Evolutionary conservation across 1,139 yeast genomes (phyloP).

Genomic region (Candida anutae): DNA sequence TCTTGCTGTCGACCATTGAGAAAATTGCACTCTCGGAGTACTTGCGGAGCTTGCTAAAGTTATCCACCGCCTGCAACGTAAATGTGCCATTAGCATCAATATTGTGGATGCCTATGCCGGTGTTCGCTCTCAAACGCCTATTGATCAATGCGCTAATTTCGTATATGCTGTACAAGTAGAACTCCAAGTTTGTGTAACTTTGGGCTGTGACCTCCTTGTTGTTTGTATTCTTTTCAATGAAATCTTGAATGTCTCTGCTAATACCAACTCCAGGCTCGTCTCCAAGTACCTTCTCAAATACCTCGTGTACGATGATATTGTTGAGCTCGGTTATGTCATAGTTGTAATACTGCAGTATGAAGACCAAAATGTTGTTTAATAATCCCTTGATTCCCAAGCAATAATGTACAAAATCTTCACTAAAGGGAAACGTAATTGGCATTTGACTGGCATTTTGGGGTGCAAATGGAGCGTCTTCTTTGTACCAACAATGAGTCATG

Average conservation of each 20-base stretch:
- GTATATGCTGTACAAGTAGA: constrained; percentile 58
- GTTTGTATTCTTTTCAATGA: constrained; percentile 51
- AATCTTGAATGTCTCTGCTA: constrained; percentile 55
- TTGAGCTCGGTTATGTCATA: constrained; percentile 39
- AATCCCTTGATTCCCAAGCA: constrained; percentile 69
- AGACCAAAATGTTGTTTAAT: constrained; percentile 53
- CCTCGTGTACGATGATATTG: constrained; percentile 44
- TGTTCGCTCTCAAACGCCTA: constrained; percentile 38
- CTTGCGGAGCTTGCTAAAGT: constrained; percentile 57
- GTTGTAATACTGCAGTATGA: constrained; percentile 59
- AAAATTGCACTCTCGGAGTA: constrained; percentile 78
- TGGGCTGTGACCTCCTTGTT: constrained; percentile 90
- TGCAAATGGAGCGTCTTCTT: constrained; percentile 40
- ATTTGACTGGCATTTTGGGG: constrained; percentile 29
- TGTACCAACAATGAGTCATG: constrained; percentile 64
- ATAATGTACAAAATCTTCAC: constrained; percentile 79
- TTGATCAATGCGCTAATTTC: constrained; percentile 46
- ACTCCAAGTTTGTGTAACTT: constrained; percentile 79
- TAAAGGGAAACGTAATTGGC: constrained; percentile 81
- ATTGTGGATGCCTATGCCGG: constrained; percentile 44
- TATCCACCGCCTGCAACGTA: constrained; percentile 33
- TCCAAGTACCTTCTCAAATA: constrained; percentile 65
- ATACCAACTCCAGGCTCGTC: constrained; percentile 47
- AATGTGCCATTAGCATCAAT: constrained; percentile 29
- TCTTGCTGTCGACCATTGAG: constrained; percentile 69